A percentile compares a stretch with the other conserved stretches of the same genome.
These are phyloP conservation scores for Capsicum baccatum DNA, from an alignment of 257 asterid species.

Conservation along the genomic window DNA sequence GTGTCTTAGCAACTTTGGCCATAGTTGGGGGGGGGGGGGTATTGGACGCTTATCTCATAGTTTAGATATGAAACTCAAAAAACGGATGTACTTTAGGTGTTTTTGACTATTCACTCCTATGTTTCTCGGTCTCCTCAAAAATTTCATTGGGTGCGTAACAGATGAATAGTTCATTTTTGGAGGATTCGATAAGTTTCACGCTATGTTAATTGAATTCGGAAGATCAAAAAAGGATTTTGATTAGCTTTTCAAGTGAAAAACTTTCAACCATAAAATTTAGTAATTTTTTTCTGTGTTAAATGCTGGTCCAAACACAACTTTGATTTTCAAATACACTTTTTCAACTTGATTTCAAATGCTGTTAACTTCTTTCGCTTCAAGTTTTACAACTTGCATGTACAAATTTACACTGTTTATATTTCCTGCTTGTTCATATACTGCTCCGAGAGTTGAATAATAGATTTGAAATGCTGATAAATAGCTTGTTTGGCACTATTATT, in stretches of 20 bases:
- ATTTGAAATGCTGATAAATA: conserved; percentile 4
- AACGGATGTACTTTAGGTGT: no score
- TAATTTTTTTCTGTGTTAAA: background rate
- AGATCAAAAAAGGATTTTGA: background rate
- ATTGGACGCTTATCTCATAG: no score
- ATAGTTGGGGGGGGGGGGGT: no score
- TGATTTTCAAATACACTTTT: background rate
- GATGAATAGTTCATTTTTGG: no score
- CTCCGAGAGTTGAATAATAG: background rate
- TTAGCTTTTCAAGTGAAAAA: background rate
- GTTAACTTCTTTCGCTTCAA: background rate
- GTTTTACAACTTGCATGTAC: background rate
- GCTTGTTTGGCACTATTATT: background rate
- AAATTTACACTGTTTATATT: background rate
- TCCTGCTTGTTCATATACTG: background rate
- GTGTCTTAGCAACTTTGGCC: no score
- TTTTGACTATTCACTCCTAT: no score
- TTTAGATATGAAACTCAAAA: no score
- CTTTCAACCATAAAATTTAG: background rate
- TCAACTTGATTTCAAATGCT: background rate
- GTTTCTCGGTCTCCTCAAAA: no score
- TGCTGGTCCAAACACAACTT: background rate
- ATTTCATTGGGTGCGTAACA: no score
- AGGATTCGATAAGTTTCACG: no score
- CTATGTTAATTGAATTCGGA: no score